Evolutionary conservation across 495 filamentous ascomycete species (phyloP).

Genomic region (Staphylotrichum longicolle): DNA sequence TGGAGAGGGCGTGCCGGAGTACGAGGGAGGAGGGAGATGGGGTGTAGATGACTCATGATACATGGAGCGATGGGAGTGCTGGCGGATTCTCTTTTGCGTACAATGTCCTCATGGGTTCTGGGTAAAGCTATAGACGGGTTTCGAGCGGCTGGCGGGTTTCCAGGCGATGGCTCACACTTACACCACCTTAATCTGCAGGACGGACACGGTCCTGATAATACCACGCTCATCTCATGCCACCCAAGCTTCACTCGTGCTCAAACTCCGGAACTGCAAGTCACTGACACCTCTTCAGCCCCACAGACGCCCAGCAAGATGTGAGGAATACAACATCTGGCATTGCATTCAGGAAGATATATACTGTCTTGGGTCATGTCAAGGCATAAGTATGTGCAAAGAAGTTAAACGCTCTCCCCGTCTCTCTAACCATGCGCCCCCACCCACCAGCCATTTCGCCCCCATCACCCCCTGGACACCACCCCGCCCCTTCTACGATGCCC

Average conservation of each 20-base stretch:
- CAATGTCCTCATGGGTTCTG: neutral
- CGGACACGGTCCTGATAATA: neutral
- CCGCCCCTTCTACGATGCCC: neutral
- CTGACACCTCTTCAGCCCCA: too few relatives aligned
- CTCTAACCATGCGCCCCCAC: too few relatives aligned
- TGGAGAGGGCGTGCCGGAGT: conserved; percentile 28
- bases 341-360: conserved; percentile 2
- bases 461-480: neutral
- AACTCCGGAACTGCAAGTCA: neutral
- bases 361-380: neutral
- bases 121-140: conserved; percentile 2
- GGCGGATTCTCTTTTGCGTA: too few relatives aligned
- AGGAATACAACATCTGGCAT: too few relatives aligned
- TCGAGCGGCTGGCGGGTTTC: neutral
- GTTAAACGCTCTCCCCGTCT: too few relatives aligned
- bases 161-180: neutral
- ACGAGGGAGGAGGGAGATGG: neutral
- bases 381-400: conserved; percentile 4
- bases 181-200: neutral
- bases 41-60: too few relatives aligned
- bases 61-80: too few relatives aligned
- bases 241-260: neutral
- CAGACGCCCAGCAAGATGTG: too few relatives aligned
- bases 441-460: neutral
- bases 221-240: neutral